Evolutionary conservation across 768 basidiomycete genomes (phyloP), one percentile per base, ranked within the genome.

Genomic region (Russula virescens): DNA sequence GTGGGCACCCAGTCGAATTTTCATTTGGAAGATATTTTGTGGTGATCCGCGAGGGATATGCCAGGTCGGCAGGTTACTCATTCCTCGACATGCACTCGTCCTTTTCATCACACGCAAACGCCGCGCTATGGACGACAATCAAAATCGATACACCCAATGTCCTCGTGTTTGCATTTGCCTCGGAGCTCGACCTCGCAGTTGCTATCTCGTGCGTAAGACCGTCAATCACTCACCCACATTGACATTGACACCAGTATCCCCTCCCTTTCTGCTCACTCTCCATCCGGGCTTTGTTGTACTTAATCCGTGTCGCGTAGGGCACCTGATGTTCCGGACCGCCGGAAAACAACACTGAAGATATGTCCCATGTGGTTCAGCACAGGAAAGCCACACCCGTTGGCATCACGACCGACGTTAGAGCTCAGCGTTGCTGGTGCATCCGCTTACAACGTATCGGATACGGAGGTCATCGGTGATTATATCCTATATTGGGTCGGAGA

Each of bases 391-490:
- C 61, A 62, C 11, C 61, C 61, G 42, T 50, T 55, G 31, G 61
- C 61, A 45, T 49, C 61, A 2, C 9, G 16, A 16, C 54, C 53
- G 5, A 21, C n/a, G 21, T 34, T 62, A 10, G 61, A 62, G 19
- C 18, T 62, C 4, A 9, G 38, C 21, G 55, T 62, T 18, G 9
- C 54, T 5, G 55, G 61, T 14, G 61, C 40, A 21, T 49, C 61
- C 19, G 61, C 61, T 2, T 55, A 62, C 28, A 62, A 62, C 48
- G 38, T 62, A 45, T 62, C 61, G 7, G 55, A 62, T 50, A 62
- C 61, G 21, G 61, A 62, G 23, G 61, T 62, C 9, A 62, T 62
- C 28, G 61, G 61, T 18, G 61, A 62, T 48, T 62, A 62, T 31
- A 62, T 62, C 38, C 31, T 62, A 6, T 62, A 49, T 42, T 62